Base-by-base conservation (phyloP, 257 asterid genomes). In the Solanum virginianum region DNA sequence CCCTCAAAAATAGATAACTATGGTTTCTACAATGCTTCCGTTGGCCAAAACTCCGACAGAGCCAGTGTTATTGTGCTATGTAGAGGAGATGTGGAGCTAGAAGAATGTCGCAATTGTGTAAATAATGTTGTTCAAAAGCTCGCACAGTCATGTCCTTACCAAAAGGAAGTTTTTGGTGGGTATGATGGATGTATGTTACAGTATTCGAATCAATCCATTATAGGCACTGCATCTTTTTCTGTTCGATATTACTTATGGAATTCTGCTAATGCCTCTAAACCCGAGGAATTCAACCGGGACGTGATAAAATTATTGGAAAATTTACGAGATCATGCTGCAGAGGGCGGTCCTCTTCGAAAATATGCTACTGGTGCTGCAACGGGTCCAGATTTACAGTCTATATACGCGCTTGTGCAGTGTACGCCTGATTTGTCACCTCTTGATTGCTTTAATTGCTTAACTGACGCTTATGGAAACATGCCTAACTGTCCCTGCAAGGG, bases 381-480 rank as follows among this genome's bases (percentile, higher is more conserved):
- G 24, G 45, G 16, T 59, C 55, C 84, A 9, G n/a, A 81, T 22
- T 7, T 8, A 22, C 84, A 39, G 80, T 1, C 47, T 8, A 81
- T 87, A 2, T 80, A 12, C 80, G 88, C 81, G 0, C 72, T 83
- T 14, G 72, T 39, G 68, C 89, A 87, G 85, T 89, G 90, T 32
- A 89, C 88, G 8, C 90, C 91, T 7, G 91, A 89, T 77, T 70
- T 89, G n/a, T 75, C 88, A 1, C 32, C 10, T 1, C 75, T 8
- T 4, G 41, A 32, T 43, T 89, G 91, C 65, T 41, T 53, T 10
- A 17, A 12, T 55, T 89, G 91, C 57, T 85, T 89, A 10, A 83
- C 20, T 2, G 8, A 9, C 0, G 85, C 88, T 32, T 54, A 55
- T 32, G 14, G 4, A 13, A 1, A 5, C 7, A 29, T 86, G 63